A percentile compares a stretch with the other conserved stretches of the same genome.
These are phyloP conservation scores for Quercus phellos DNA, from an alignment of 331 rosid genomes.

Conservation along the genomic window DNA sequence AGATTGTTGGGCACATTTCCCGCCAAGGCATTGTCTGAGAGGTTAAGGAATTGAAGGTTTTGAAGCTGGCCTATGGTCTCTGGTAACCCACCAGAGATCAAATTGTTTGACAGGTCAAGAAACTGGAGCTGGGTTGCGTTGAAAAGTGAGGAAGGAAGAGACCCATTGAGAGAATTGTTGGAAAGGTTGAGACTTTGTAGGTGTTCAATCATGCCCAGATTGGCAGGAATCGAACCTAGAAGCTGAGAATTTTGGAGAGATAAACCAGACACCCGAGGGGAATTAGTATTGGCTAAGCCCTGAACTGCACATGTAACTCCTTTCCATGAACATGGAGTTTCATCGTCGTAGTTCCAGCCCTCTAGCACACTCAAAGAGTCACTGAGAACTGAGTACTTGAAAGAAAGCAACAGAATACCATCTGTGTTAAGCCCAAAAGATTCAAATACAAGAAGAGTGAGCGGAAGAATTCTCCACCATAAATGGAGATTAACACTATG, in stretches of 20 bases:
- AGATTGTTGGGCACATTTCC: slow-evolving; percentile 59
- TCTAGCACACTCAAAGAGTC: slow-evolving; percentile 48
- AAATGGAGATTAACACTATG: slow-evolving; percentile 23
- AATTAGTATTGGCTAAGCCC: neutral
- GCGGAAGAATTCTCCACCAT: slow-evolving; percentile 19
- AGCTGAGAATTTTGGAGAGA: slow-evolving; percentile 60
- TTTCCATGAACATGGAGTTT: slow-evolving; percentile 74
- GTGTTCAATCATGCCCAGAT: slow-evolving; percentile 56
- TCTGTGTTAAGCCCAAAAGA: slow-evolving; percentile 45
- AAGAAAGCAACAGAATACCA: slow-evolving; percentile 59
- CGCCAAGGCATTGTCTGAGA: slow-evolving; percentile 75
- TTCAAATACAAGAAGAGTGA: slow-evolving; percentile 23
- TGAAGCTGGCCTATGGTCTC: slow-evolving; percentile 26
- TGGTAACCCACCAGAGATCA: slow-evolving; percentile 54
- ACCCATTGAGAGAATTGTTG: slow-evolving; percentile 73
- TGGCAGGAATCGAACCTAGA: slow-evolving; percentile 58
- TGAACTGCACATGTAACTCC: slow-evolving; percentile 52
- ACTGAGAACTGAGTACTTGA: slow-evolving; percentile 48
- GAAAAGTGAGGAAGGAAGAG: slow-evolving; percentile 55
- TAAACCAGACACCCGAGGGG: slow-evolving; percentile 40
- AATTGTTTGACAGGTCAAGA: slow-evolving; percentile 58
- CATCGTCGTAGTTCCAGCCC: slow-evolving; percentile 53
- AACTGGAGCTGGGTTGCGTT: slow-evolving; percentile 46
- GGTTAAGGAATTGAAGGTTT: slow-evolving; percentile 49
- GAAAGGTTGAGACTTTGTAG: slow-evolving; percentile 72